Evolutionary conservation across 2,329 filamentous ascomycete species (phyloP), one percentile per base, ranked within the genome.

Genomic region (Phoma sp.): DNA sequence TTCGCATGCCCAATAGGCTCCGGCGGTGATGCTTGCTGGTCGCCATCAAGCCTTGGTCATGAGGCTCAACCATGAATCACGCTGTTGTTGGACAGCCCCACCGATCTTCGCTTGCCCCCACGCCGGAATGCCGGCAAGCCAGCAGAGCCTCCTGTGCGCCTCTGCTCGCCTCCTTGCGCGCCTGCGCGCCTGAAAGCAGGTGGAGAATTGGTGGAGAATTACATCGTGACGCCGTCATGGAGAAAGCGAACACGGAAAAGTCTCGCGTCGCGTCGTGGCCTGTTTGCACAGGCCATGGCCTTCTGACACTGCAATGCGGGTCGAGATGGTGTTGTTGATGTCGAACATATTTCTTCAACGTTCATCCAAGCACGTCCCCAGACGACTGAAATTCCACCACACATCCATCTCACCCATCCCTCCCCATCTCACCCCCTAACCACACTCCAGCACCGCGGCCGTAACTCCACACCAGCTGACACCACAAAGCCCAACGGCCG

Each of bases 141-240:
- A 51, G 47, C 53, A 52, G 54, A 57, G 54, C 54, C 54, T 57
- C 54, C 48, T 57, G 41, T 27, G 36, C 31, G 46, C 52, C 52
- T 46, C 32, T 17, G 17, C 17, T 17, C 17, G 17, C 17, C 17
- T 17, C 17, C 17, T 25, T 24, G 22, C 22, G 22, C 12, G 37
- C 6, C 32, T 35, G 32, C 32, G 39, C 17, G 21, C 36, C 36
- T 41, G 46, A 40, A 29, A 15, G 36, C 29, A 36, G 25, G 52
- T 51, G 52, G 52, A 46, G 52, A 51, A 51, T 38, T 47, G 46
- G 52, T 55, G 52, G 52, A 37, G 52, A 51, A 55, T 51, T 55
- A 55, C 52, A 55, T 55, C 22, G 36, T 15, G 19, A 51, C 52
- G 40, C 52, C 52, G 52, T 55, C 52, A 55, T 55, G 52, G 52